phyloP scores from a whole-genome alignment of 1,284 basidiomycete species.

The Uromyces viciae-fabae region DNA sequence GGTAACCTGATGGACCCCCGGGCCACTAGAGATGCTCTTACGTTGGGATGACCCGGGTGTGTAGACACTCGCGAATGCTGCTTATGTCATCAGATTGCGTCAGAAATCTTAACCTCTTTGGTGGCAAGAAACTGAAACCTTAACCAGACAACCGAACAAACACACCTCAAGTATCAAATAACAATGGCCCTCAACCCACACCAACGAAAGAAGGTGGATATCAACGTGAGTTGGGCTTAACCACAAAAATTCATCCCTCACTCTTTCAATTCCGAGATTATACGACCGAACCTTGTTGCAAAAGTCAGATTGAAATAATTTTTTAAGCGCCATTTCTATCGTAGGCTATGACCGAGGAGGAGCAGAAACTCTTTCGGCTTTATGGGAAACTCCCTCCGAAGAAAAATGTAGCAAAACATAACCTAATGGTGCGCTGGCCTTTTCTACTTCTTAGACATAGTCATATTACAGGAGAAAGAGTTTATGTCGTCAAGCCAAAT shows the following conservation, averaged over 20 bases:
- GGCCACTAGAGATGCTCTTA: no score
- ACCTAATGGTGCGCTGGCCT: conserved; percentile 73
- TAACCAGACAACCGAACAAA: no score
- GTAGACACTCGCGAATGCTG: no score
- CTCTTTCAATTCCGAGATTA: neutral
- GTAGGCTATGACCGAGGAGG: conserved; percentile 80
- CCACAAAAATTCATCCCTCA: neutral
- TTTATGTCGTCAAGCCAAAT: no score
- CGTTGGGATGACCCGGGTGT: no score
- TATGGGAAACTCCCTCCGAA: conserved; percentile 90
- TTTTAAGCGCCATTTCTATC: conserved; percentile 28
- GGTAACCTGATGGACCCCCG: no score
- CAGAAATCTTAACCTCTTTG: no score
- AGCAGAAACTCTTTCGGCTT: conserved; percentile 86
- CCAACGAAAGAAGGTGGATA: conserved; percentile 83
- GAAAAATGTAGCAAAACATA: conserved; percentile 87
- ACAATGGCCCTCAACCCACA: conserved; percentile 67
- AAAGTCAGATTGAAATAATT: neutral
- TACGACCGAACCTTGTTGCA: conserved; percentile 44
- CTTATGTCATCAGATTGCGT: no score
- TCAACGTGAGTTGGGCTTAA: conserved; percentile 64
- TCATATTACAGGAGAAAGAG: no score
- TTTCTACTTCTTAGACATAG: no score
- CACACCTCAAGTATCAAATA: no score
- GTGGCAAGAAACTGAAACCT: no score